Base-by-base conservation (phyloP, 2,329 filamentous ascomycete genomes). In the Huntiella abstrusa region DNA sequence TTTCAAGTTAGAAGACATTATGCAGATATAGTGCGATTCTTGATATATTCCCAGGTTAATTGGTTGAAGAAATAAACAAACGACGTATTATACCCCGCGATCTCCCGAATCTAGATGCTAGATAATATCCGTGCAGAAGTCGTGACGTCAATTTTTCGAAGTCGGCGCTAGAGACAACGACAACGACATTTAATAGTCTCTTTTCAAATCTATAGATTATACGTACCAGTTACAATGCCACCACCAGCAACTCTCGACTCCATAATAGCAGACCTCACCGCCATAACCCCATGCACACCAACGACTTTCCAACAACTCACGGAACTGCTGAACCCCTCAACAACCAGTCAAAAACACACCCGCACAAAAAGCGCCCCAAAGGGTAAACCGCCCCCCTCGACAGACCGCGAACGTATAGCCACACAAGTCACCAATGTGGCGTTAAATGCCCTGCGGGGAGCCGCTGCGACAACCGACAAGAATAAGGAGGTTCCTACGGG, bases 381-480 rank as follows among this genome's bases (percentile, higher is more conserved):
- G 56, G 50, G 52, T 55, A 54, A 52, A 59, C 51, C 16, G 46
- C 53, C 53, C 58, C 42, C 19, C 41, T 33, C 12, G 19, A 73
- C 70, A 53, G 79, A 84, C 49, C 75, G 70, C 58, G 76, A 75
- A 43, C 66, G 73, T 39, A 62, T 87, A 33, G 81, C 82, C 10
- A 84, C 81, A 0, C 73, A 85, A 51, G 67, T 84, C 33, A 74
- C 85, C 54, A 88, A 87, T 57, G 65, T 67, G 5, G 69, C 77
- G 1, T 65, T 87, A 35, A 85, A 82, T 55, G 68, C 71, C 7
- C 67, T 88, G 3, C 69, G 70, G n/a, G 76, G 82, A 47, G 75
- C 75, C 13, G 44, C 48, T 3, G 36, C 48, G 10, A 33, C 48
- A 4, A 42, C 45, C 12, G 15, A 33, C 11, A n/a, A 19, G 19